phyloP scores from a whole-genome alignment of 306 rosid genomes.

The Ochetophila trinervis region DNA sequence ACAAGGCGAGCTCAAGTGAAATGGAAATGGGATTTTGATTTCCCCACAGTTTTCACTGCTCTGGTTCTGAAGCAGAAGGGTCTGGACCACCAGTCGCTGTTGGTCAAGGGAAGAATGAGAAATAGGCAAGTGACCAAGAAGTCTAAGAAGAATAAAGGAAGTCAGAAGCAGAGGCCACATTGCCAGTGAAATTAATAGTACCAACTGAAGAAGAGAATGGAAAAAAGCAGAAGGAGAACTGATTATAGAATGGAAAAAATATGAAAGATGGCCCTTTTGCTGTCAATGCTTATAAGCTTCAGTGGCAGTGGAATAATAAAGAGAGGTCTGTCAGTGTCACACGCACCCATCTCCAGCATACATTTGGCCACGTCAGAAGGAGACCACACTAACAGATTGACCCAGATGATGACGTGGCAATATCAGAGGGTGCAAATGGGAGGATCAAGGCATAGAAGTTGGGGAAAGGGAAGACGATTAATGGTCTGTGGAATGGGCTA shows the following conservation, averaged over 20 bases:
- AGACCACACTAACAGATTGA: slow-evolving; percentile 10
- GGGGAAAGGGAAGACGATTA: slow-evolving; percentile 52
- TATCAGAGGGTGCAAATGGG: slow-evolving; percentile 35
- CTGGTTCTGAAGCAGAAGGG: slow-evolving; percentile 25
- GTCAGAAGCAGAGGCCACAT: slow-evolving; percentile 35
- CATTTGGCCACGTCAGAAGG: slow-evolving; percentile 19
- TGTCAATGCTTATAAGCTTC: slow-evolving; percentile 11
- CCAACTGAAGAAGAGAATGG: slow-evolving; percentile 10
- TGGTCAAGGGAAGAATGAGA: slow-evolving; percentile 37
- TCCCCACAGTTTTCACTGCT: slow-evolving; percentile 73
- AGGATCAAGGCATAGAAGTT: slow-evolving; percentile 48
- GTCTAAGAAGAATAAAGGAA: slow-evolving; percentile 23
- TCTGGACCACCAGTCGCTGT: slow-evolving; percentile 19
- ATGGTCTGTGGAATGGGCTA: slow-evolving; percentile 83
- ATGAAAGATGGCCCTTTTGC: slow-evolving; percentile 11
- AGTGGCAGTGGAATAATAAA: slow-evolving; percentile 1
- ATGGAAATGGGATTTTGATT: slow-evolving; percentile 69
- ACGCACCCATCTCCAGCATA: slow-evolving; percentile 6
- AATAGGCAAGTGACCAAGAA: slow-evolving; percentile 33
- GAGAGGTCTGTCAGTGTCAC: background rate
- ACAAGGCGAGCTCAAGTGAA: slow-evolving; percentile 65
- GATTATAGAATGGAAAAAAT: slow-evolving; percentile 20
- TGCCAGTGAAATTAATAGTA: slow-evolving; percentile 15
- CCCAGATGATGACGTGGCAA: slow-evolving; percentile 31
- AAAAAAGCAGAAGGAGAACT: slow-evolving; percentile 10